A percentile compares a stretch with the other conserved stretches of the same genome.
Evolutionary conservation across 1,139 yeast species (phyloP).

Genomic region (Scheffersomyces illinoinensis): DNA sequence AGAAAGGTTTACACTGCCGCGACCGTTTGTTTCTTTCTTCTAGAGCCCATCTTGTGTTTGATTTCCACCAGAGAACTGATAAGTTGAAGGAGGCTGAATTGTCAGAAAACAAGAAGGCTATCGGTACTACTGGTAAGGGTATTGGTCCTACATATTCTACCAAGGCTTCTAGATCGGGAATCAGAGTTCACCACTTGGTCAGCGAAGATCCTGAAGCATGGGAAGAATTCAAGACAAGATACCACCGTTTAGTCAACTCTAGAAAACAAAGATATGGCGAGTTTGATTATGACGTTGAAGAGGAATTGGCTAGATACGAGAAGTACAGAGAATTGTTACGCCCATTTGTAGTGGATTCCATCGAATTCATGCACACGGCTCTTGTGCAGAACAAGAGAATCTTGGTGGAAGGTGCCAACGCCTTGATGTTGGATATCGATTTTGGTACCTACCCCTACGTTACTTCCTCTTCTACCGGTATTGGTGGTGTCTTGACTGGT

Average conservation of each 20-base stretch:
- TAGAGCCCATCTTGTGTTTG: constrained; percentile 95
- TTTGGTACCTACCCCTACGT: constrained; percentile 98
- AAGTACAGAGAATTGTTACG: constrained; percentile 69
- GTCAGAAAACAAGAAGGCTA: constrained; percentile 77
- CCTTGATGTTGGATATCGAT: constrained; percentile 95
- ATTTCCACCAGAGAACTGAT: constrained; percentile 96
- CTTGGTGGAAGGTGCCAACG: constrained; percentile 97
- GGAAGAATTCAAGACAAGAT: constrained; percentile 83
- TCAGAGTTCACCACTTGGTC: constrained; percentile 94
- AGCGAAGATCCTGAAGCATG: constrained; percentile 89
- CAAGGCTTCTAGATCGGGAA: constrained; percentile 94
- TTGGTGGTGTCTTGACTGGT: constrained; percentile 98
- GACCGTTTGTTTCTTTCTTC: constrained; percentile 85
- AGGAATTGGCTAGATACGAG: constrained; percentile 76
- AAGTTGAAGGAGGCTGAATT: constrained; percentile 93
- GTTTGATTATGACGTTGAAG: constrained; percentile 83
- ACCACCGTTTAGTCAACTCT: constrained; percentile 73
- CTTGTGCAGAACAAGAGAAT: constrained; percentile 77
- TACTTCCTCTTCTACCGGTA: constrained; percentile 92
- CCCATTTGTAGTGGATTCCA: constrained; percentile 94
- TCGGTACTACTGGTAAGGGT: constrained; percentile 99
- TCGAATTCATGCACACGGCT: constrained; percentile 86
- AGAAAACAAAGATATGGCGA: constrained; percentile 91
- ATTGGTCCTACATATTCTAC: constrained; percentile 98
- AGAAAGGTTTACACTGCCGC: constrained; percentile 77